These are phyloP conservation scores for Hypsizygus marmoreus DNA, from an alignment of 768 basidiomycete species.

Conservation along the genomic window DNA sequence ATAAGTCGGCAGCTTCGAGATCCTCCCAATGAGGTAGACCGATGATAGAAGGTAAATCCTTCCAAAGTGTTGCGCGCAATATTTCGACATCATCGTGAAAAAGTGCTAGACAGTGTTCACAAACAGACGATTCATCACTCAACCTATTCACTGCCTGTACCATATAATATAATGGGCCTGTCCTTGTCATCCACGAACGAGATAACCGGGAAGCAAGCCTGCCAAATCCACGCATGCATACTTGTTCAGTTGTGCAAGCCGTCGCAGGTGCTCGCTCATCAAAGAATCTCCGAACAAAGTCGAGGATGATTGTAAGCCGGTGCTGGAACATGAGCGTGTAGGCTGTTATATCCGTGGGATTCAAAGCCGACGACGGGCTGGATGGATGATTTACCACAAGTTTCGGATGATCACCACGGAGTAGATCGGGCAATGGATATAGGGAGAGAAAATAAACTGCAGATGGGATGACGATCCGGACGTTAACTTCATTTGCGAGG, in stretches of 20 bases:
- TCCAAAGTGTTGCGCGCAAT: constrained; percentile 46
- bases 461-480: constrained; percentile 48
- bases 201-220: constrained; percentile 43
- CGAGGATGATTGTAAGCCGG: constrained; percentile 46
- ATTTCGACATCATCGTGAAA: constrained; percentile 42
- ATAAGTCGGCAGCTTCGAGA: constrained; percentile 19
- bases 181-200: constrained; percentile 50
- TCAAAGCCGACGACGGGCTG: constrained; percentile 46
- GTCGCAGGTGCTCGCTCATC: constrained; percentile 27
- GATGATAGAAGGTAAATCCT: constrained; percentile 44
- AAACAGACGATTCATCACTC: constrained; percentile 41
- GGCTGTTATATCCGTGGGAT: constrained; percentile 41
- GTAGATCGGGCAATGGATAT: constrained; percentile 51
- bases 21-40: constrained; percentile 52
- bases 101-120: constrained; percentile 40
- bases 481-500: constrained; percentile 52
- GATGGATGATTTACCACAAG: constrained; percentile 49
- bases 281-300: constrained; percentile 49
- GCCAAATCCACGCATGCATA: constrained; percentile 45
- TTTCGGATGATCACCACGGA: constrained; percentile 55
- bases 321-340: constrained; percentile 63
- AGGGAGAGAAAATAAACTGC: constrained; percentile 61
- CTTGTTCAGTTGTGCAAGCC: constrained; percentile 29
- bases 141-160: constrained; percentile 44
- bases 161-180: constrained; percentile 57